Evolutionary conservation across 2,329 filamentous ascomycete genomes (phyloP).

Genomic region (Myriosclerotinia scirpicola): DNA sequence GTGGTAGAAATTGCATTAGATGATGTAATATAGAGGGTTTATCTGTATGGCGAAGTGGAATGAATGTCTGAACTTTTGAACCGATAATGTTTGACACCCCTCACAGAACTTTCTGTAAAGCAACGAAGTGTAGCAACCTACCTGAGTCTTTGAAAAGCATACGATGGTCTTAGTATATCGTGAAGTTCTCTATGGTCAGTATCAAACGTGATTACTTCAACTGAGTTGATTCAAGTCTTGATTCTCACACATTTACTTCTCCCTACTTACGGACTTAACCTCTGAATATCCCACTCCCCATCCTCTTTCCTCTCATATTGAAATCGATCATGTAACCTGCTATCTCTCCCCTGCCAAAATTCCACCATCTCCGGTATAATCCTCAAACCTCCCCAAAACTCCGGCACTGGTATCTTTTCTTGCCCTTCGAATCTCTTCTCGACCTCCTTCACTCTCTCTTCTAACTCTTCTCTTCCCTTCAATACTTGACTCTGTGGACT

Average conservation of each 20-base stretch:
- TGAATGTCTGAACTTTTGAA: not conserved
- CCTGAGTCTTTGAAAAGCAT: not conserved
- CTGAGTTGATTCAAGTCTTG: not conserved
- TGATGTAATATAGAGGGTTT: not conserved
- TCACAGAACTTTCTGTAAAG: slow-evolving; percentile 6
- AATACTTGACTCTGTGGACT: slow-evolving; percentile 83
- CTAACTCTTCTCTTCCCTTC: slow-evolving; percentile 68
- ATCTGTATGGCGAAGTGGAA: too few relatives aligned
- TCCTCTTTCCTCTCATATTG: slow-evolving; percentile 66
- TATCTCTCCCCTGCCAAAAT: slow-evolving; percentile 94
- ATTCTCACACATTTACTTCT: not conserved
- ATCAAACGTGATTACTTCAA: not conserved
- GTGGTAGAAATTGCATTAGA: not conserved
- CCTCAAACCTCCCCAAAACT: slow-evolving; percentile 91
- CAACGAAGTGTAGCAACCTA: not conserved
- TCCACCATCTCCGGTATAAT: slow-evolving; percentile 84
- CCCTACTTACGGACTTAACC: slow-evolving; percentile 63
- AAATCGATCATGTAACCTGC: slow-evolving; percentile 90
- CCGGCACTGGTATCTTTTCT: slow-evolving; percentile 83
- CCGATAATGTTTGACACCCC: not conserved
- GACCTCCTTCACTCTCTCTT: slow-evolving; percentile 73
- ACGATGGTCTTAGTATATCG: not conserved
- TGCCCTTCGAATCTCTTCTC: slow-evolving; percentile 72
- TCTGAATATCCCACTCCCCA: slow-evolving; percentile 65
- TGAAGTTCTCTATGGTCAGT: not conserved